Conservation (phyloP, 1,284 basidiomycete species). For the Malassezia furfur region DNA sequence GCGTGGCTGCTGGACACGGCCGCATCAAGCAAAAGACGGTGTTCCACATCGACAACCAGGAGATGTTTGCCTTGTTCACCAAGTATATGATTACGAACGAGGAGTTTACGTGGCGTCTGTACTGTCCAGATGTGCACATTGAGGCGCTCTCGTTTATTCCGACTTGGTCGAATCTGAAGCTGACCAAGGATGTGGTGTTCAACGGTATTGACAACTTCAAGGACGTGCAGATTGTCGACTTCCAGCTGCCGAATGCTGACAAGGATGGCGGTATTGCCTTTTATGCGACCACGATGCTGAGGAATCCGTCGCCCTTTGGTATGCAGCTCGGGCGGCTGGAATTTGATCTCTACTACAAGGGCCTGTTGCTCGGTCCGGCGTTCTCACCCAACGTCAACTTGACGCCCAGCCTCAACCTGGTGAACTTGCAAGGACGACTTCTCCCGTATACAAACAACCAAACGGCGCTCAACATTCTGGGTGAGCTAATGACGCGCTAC, state of each 20-base stretch:
- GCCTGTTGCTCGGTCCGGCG: conserved; percentile 58
- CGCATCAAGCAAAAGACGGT: conserved; percentile 47
- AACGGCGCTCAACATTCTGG: conserved; percentile 55
- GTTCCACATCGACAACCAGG: conserved; percentile 43
- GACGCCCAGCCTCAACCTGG: conserved; percentile 54
- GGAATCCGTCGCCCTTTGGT: conserved; percentile 65
- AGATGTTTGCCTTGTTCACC: conserved; percentile 45
- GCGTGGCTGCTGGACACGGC: conserved; percentile 47
- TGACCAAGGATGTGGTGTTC: conserved; percentile 39
- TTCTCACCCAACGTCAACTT: conserved; percentile 43
- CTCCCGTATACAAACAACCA: conserved; percentile 54
- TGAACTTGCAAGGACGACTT: conserved; percentile 59
- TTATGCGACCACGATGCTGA: conserved; percentile 56
- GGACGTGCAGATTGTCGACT: conserved; percentile 57
- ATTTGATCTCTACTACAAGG: conserved; percentile 59
- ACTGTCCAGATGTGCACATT: conserved; percentile 57
- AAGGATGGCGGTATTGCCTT: conserved; percentile 63
- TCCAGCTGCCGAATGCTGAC: conserved; percentile 65
- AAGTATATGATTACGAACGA: conserved; percentile 58
- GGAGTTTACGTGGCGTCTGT: conserved; percentile 64
- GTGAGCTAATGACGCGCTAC: conserved; percentile 64
- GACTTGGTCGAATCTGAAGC: conserved; percentile 35
- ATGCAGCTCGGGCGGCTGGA: conserved; percentile 63
- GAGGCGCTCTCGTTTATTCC: conserved; percentile 55
- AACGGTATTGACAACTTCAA: conserved; percentile 63